Evolutionary conservation across 768 basidiomycete genomes (phyloP).

Genomic region (Tremella yokohamensis): DNA sequence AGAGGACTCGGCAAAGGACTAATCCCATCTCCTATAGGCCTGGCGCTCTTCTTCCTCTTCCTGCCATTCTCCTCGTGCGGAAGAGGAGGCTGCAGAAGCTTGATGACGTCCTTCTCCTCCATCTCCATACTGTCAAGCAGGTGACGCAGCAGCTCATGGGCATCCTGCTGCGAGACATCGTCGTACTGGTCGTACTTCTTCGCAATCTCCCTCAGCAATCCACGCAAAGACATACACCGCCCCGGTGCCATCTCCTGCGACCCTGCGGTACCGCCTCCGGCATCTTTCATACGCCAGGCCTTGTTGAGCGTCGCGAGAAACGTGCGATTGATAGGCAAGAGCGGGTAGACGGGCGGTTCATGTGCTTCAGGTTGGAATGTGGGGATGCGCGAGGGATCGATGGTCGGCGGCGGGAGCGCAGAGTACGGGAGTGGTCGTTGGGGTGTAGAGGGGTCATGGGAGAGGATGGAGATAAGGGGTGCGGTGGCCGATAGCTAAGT

Average conservation of each 20-base stretch:
- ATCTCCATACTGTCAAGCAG: conserved; percentile 87
- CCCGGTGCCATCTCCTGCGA: conserved; percentile 25
- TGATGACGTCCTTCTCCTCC: conserved; percentile 77
- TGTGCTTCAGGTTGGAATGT: conserved; percentile 39
- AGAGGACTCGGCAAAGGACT: conserved; percentile 29
- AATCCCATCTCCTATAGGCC: conserved; percentile 9
- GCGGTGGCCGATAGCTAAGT: conserved; percentile 52
- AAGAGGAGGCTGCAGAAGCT: conserved; percentile 37
- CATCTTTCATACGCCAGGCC: conserved; percentile 50
- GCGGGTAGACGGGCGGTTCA: conserved; percentile 41
- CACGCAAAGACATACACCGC: conserved; percentile 38
- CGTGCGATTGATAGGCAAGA: conserved; percentile 46
- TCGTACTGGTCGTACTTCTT: conserved; percentile 90
- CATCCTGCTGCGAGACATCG: conserved; percentile 92
- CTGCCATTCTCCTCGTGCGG: not conserved
- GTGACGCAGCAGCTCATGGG: conserved; percentile 87
- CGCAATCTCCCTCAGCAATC: conserved; percentile 64
- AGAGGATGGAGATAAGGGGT: conserved; percentile 35
- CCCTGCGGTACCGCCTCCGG: conserved; percentile 36
- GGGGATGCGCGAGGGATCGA: conserved; percentile 35
- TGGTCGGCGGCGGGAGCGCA: conserved; percentile 26
- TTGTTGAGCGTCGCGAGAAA: conserved; percentile 40
- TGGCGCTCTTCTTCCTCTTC: conserved; percentile 14
- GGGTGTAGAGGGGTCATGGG: conserved; percentile 49
- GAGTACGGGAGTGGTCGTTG: conserved; percentile 52